Conservation (phyloP, 345 rosid genomes). For the Xanthoceras sorbifolium region DNA sequence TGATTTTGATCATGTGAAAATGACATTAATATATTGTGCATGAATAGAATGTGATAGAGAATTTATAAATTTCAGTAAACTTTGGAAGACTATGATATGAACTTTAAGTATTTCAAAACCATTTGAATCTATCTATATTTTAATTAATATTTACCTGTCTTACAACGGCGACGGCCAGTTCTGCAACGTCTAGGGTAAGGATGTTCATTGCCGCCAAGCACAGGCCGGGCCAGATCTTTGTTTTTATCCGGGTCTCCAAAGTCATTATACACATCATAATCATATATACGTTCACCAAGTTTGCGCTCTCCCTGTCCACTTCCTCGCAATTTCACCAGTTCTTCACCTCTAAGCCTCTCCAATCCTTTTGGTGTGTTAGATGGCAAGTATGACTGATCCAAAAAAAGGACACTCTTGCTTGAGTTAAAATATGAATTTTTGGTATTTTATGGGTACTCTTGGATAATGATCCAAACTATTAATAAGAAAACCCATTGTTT, state of each 20-base stretch:
- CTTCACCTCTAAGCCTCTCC: conserved; percentile 34
- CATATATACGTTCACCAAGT: conserved; percentile 36
- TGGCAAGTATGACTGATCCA: conserved; percentile 37
- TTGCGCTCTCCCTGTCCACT: conserved; percentile 39
- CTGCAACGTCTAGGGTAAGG: conserved; percentile 67
- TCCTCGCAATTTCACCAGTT: conserved; percentile 34
- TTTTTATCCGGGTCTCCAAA: conserved; percentile 35
- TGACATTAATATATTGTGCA: too few relatives aligned
- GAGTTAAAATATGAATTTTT: conserved; percentile 44
- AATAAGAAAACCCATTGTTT: too few relatives aligned
- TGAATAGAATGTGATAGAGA: too few relatives aligned
- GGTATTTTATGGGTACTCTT: neutral
- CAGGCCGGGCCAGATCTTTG: conserved; percentile 23
- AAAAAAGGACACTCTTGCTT: conserved; percentile 29
- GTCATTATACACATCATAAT: conserved; percentile 46
- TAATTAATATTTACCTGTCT: conserved; percentile 31
- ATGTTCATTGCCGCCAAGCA: conserved; percentile 28
- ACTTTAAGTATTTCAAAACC: conserved; percentile 23
- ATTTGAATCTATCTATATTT: neutral
- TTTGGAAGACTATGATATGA: too few relatives aligned
- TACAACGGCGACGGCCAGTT: conserved; percentile 46
- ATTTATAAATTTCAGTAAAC: too few relatives aligned
- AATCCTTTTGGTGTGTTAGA: conserved; percentile 40
- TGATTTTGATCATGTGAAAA: too few relatives aligned
- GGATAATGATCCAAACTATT: too few relatives aligned